Base-by-base conservation (phyloP, 75 land plant species). In the Chamaecyparis obtusa region DNA sequence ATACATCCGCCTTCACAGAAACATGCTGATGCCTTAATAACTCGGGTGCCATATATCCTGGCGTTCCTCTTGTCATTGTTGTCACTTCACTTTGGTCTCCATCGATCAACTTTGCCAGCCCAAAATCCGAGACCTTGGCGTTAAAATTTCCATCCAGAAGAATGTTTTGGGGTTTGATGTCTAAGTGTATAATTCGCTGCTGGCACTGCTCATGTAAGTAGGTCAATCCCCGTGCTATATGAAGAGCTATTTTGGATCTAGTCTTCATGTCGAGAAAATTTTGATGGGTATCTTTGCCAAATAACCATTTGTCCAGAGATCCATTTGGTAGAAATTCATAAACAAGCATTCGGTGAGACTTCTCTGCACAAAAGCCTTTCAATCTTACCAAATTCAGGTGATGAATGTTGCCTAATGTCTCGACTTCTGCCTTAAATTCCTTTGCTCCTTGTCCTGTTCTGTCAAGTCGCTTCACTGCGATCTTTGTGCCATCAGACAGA, bases 101-200 rank as follows among this genome's bases (percentile, higher is more conserved):
- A 0, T 51, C 55, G 15, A 51, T 57, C 14, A 90, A 35, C 87
- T 90, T 91, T 32, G 91, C 85, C 56, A 91, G 76, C 11, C 92
- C 91, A 72, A 57, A 57, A 57, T 57, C 64, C 24, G 24, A 5
- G 24, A 57, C 27, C 64, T 57, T 57, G 64, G 64, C 88, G 11
- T 88, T 82, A 44, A 87, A 85, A 9, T 55, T 90, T 6, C 86
- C 92, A 78, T 90, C 89, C 32, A 91, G 86, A 49, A 90, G 76
- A 75, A 91, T 88, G 86, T 91, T 91, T 9, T 71, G 79, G 9
- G 91, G 85, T 64, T 91, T 91, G 91, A 91, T 88, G 56, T 91
- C 89, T 5, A 92, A 64, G 39, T 91, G 92, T 15, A 90, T 88
- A 32, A 91, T 91, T 44, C 89, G 87, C 2, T 90, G 87, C 35